Evolutionary conservation across 2,329 filamentous ascomycete genomes (phyloP).

Genomic region (Lasiodiplodia sp.): DNA sequence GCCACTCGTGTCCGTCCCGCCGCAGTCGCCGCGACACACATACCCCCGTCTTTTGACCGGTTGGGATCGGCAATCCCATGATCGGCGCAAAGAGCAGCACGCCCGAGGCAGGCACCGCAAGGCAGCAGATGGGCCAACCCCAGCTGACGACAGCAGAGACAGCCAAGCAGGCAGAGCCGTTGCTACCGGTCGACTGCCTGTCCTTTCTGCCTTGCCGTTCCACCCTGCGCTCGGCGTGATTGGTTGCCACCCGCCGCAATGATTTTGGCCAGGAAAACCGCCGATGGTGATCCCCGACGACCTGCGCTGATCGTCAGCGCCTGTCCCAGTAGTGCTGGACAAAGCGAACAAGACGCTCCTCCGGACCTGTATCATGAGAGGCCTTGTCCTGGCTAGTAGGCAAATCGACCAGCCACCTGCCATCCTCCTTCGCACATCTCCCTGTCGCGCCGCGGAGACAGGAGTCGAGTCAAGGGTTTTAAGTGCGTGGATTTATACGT

Average conservation of each 20-base stretch:
- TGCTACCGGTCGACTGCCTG: background rate
- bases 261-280: constrained; percentile 6
- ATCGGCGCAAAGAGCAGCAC: constrained; percentile 6
- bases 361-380: background rate
- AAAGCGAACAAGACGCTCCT: background rate
- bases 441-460: background rate
- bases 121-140: background rate
- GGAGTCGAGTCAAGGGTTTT: constrained; percentile 8
- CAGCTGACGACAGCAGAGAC: background rate
- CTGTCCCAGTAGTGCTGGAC: constrained; percentile 4
- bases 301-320: constrained; percentile 19
- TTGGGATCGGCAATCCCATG: constrained; percentile 15
- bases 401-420: background rate
- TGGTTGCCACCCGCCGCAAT: background rate
- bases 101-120: background rate
- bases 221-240: background rate
- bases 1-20: constrained; percentile 1
- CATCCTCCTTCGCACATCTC: background rate
- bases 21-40: background rate
- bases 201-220: background rate
- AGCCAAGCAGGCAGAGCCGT: background rate
- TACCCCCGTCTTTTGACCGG: constrained; percentile 14
- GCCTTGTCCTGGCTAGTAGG: background rate
- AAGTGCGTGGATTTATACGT: constrained; percentile 3
- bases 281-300: constrained; percentile 11